Conservation (phyloP, 129 eudicot species). For the Flaveria ramosissima region DNA sequence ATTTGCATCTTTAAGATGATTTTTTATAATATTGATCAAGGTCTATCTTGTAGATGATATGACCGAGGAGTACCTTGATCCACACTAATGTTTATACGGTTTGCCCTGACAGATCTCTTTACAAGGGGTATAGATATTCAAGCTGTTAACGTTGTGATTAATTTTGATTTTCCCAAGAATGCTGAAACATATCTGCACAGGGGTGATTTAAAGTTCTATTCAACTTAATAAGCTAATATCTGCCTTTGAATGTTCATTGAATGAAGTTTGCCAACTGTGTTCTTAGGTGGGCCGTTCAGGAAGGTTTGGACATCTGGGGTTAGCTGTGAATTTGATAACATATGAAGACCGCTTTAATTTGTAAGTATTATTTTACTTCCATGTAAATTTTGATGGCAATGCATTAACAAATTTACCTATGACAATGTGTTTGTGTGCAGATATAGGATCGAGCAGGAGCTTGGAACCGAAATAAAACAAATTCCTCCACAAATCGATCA, state of each 20-base stretch:
- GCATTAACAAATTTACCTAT: constrained; percentile 4
- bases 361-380: constrained; percentile 33
- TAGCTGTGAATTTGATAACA: constrained; percentile 58
- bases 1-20: neutral
- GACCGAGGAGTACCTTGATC: neutral
- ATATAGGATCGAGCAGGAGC: constrained; percentile 67
- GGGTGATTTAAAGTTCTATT: constrained; percentile 41
- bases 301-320: constrained; percentile 59
- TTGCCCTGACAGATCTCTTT: constrained; percentile 52
- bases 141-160: constrained; percentile 70
- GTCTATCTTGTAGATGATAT: neutral
- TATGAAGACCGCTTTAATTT: constrained; percentile 68
- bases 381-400: neutral
- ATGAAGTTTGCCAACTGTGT: neutral
- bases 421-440: constrained; percentile 36
- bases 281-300: constrained; percentile 67
- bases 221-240: neutral
- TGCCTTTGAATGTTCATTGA: constrained; percentile 3
- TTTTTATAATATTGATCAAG: neutral
- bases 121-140: constrained; percentile 74
- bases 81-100: constrained; percentile 5
- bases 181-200: constrained; percentile 72
- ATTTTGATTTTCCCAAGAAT: constrained; percentile 70
- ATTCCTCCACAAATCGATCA: constrained; percentile 63
- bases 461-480: constrained; percentile 65